These are phyloP conservation scores for Tuber indicum DNA, from an alignment of 495 filamentous ascomycete genomes.

Conservation along the genomic window DNA sequence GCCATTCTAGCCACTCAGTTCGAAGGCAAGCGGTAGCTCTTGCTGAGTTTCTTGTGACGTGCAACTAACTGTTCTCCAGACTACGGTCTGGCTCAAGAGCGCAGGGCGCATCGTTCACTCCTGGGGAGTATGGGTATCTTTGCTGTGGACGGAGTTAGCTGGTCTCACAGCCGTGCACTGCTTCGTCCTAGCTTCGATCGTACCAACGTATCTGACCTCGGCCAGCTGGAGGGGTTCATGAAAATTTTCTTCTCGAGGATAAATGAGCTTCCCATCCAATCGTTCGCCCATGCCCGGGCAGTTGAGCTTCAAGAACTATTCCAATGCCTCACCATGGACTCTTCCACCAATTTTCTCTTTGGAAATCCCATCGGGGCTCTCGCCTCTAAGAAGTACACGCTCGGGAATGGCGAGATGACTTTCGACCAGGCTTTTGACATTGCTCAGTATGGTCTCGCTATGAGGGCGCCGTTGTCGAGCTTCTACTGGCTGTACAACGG, in stretches of 20 bases:
- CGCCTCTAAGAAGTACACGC: constrained; percentile 28
- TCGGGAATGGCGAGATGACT: constrained; percentile 13
- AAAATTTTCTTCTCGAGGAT: constrained; percentile 24
- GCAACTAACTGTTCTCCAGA: neutral
- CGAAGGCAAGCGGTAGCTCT: constrained; percentile 35
- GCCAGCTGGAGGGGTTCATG: constrained; percentile 29
- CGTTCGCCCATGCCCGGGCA: neutral
- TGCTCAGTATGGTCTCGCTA: constrained; percentile 38
- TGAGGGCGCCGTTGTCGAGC: constrained; percentile 51
- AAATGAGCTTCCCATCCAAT: neutral
- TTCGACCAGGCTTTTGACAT: constrained; percentile 34
- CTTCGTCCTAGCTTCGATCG: constrained; percentile 54
- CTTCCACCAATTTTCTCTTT: constrained; percentile 48
- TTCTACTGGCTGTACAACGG: constrained; percentile 51
- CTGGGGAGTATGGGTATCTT: constrained; percentile 53
- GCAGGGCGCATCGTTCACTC: constrained; percentile 42
- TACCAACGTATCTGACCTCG: constrained; percentile 42
- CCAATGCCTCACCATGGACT: constrained; percentile 49
- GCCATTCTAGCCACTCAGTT: constrained; percentile 45
- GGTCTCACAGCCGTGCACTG: constrained; percentile 53
- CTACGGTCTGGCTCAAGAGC: constrained; percentile 43
- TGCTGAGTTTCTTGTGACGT: neutral
- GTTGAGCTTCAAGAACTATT: constrained; percentile 51
- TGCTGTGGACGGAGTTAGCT: constrained; percentile 49
- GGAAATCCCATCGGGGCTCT: constrained; percentile 44